Conservation (phyloP, 371 early-diverging fungal species). For the Rhizomucor miehei region DNA sequence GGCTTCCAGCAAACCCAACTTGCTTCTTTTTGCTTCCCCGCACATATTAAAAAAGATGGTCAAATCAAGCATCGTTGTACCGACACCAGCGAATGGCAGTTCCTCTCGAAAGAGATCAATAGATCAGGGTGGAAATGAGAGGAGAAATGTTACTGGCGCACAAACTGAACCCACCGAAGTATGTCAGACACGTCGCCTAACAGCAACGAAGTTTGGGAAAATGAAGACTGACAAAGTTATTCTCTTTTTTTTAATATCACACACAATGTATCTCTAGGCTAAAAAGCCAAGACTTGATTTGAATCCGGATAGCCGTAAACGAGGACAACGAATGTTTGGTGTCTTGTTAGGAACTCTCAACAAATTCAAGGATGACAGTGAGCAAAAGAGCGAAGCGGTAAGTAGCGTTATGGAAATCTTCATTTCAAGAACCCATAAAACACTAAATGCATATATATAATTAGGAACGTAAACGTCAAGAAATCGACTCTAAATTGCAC, state of each 20-base stretch:
- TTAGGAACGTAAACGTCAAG: constrained; percentile 53
- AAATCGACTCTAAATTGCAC: constrained; percentile 47
- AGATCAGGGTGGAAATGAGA: constrained; percentile 9
- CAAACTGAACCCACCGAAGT: constrained; percentile 1
- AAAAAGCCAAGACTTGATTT: constrained; percentile 11
- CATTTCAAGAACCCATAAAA: neutral
- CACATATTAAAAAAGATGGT: constrained; percentile 11
- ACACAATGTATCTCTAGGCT: neutral
- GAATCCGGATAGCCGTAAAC: constrained; percentile 20
- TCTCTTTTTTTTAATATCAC: neutral
- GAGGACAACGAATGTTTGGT: constrained; percentile 57
- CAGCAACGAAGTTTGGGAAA: neutral
- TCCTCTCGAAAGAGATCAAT: constrained; percentile 20
- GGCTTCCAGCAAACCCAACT: too few species aligned
- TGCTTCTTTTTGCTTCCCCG: too few species aligned
- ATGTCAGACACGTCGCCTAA: neutral
- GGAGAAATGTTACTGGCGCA: constrained; percentile 1
- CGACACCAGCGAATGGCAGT: constrained; percentile 10
- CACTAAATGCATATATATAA: neutral
- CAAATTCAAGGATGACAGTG: constrained; percentile 52
- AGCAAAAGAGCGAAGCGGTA: constrained; percentile 46
- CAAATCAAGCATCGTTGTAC: constrained; percentile 33
- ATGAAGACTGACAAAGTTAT: too few species aligned
- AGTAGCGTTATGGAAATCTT: neutral
- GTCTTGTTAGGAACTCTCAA: constrained; percentile 54